Conservation (phyloP, 768 basidiomycete genomes). For the Hirschioporus abietinus region DNA sequence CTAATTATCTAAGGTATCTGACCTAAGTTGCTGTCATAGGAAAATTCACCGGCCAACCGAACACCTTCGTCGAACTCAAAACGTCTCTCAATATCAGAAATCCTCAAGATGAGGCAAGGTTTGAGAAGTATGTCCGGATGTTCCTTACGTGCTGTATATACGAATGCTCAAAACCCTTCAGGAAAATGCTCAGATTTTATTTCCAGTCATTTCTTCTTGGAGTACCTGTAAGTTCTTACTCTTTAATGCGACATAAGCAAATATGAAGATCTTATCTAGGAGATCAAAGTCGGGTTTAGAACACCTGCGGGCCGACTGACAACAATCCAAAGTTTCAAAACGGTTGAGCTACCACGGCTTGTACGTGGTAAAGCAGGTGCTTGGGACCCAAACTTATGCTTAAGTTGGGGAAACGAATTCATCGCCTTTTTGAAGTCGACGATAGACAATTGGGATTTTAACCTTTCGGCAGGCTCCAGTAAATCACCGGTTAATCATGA, state of each 20-base stretch:
- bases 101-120: conserved; percentile 57
- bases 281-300: conserved; percentile 84
- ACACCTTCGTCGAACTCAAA: conserved; percentile 81
- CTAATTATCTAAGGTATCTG: conserved; percentile 5
- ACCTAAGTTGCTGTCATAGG: conserved; percentile 32
- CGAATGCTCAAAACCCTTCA: conserved; percentile 23
- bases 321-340: conserved; percentile 68
- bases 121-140: conserved; percentile 60
- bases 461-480: background rate
- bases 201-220: conserved; percentile 89
- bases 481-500: conserved; percentile 14
- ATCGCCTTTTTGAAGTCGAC: conserved; percentile 43
- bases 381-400: conserved; percentile 74
- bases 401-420: conserved; percentile 68
- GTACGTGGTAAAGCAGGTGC: conserved; percentile 68
- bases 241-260: background rate
- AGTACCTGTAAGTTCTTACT: conserved; percentile 58
- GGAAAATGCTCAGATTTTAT: conserved; percentile 90
- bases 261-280: conserved; percentile 34
- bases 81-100: conserved; percentile 72
- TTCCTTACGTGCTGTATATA: background rate
- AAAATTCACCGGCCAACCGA: conserved; percentile 52
- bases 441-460: conserved; percentile 8
- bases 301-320: conserved; percentile 66
- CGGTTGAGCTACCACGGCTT: conserved; percentile 70